phyloP scores from a whole-genome alignment of 106 monocot species.

The Cymbidium sinense region DNA sequence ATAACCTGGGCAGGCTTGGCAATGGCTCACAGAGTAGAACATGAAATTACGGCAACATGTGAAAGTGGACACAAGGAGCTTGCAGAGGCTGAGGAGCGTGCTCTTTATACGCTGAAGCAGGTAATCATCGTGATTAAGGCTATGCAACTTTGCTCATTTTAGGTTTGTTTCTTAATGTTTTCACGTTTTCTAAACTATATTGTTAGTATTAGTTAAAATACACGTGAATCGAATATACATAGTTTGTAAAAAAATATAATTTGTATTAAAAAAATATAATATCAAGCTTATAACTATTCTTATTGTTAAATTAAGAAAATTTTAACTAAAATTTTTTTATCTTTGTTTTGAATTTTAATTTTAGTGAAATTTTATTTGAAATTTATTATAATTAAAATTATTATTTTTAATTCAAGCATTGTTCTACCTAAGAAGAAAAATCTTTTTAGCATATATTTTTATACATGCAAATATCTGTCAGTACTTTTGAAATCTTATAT shows the following conservation, averaged over 20 bases:
- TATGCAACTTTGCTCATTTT: neutral
- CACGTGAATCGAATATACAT: neutral
- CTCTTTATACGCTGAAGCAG: slow-evolving; percentile 78
- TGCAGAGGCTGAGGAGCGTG: slow-evolving; percentile 54
- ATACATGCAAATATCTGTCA: neutral
- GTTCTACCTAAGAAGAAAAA: neutral
- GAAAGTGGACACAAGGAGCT: slow-evolving; percentile 46
- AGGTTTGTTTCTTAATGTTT: neutral
- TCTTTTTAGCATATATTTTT: neutral
- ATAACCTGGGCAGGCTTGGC: slow-evolving; percentile 86
- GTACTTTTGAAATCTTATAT: neutral
- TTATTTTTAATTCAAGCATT: neutral
- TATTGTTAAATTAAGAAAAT: neutral
- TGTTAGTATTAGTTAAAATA: neutral
- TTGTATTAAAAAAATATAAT: neutral
- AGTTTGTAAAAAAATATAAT: neutral
- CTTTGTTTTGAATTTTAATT: neutral
- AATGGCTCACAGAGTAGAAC: slow-evolving; percentile 72
- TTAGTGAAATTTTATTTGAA: neutral
- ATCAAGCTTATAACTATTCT: neutral
- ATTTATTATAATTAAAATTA: neutral
- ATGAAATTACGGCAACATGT: slow-evolving; percentile 74
- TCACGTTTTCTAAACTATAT: neutral
- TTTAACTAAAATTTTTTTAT: neutral
- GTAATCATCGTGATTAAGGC: slow-evolving; percentile 19